Evolutionary conservation across 345 rosid genomes (phyloP).

Genomic region (Lepidium africanum): DNA sequence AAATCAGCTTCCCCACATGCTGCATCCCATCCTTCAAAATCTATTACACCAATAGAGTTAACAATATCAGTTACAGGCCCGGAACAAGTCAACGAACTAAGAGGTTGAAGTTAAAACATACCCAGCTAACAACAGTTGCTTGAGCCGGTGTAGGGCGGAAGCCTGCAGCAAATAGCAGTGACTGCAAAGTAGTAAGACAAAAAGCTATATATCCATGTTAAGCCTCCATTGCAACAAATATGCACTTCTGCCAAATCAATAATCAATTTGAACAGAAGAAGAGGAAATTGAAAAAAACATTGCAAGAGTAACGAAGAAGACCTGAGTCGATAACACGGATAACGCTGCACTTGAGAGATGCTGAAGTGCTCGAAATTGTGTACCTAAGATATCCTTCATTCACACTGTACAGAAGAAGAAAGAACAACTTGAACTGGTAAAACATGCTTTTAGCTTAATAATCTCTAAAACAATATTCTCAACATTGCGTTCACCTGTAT

Average conservation of each 20-base stretch:
- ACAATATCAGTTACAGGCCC: neutral
- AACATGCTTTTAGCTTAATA: neutral
- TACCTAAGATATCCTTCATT: conserved; percentile 91
- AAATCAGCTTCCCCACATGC: conserved; percentile 65
- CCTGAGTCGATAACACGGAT: conserved; percentile 93
- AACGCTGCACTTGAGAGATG: conserved; percentile 81
- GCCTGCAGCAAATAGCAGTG: conserved; percentile 97
- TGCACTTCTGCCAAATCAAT: neutral
- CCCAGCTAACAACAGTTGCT: conserved; percentile 96
- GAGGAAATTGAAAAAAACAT: neutral
- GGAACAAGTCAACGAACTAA: neutral
- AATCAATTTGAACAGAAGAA: neutral
- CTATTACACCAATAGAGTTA: conserved; percentile 31
- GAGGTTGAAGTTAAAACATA: conserved; percentile 24
- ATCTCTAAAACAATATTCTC: neutral
- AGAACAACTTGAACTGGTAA: neutral
- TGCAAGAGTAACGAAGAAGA: conserved; percentile 28
- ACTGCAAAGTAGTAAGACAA: conserved; percentile 64
- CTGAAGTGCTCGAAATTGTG: conserved; percentile 85
- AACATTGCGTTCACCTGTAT: conserved; percentile 45
- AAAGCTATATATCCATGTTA: conserved; percentile 1
- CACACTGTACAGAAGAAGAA: conserved; percentile 44
- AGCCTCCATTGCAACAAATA: neutral
- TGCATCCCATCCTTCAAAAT: conserved; percentile 96
- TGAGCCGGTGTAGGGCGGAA: conserved; percentile 93